Evolutionary conservation across 805 yeast genomes (phyloP).

Genomic region (Wickerhamiella qilinensis): DNA sequence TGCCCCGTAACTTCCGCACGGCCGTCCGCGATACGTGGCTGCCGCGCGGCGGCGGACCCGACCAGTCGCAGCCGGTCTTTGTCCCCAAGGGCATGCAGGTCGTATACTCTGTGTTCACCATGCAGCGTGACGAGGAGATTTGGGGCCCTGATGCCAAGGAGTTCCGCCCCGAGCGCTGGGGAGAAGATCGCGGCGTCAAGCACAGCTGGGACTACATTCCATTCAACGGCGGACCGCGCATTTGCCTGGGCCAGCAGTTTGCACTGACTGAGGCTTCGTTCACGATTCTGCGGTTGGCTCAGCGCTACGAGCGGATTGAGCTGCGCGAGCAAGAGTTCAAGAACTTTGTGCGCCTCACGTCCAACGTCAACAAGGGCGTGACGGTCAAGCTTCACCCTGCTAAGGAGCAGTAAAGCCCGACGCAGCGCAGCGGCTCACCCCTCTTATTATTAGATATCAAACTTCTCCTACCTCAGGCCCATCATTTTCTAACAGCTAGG

Average conservation of each 20-base stretch:
- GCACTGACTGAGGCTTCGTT: constrained; percentile 31
- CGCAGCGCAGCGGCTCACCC: no score
- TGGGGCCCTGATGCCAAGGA: constrained; percentile 28
- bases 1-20: constrained; percentile 29
- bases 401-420: no score
- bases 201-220: constrained; percentile 30
- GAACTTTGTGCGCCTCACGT: constrained; percentile 1
- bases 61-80: constrained; percentile 22
- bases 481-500: no score
- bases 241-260: constrained; percentile 33
- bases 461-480: no score
- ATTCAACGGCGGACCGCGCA: constrained; percentile 33
- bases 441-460: no score
- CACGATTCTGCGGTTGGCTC: constrained; percentile 24
- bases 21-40: constrained; percentile 28
- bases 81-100: constrained; percentile 26
- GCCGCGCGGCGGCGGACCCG: constrained; percentile 32
- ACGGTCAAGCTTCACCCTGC: constrained; percentile 1
- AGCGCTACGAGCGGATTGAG: constrained; percentile 12
- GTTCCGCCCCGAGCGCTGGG: constrained; percentile 33
- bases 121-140: constrained; percentile 24
- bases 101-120: constrained; percentile 22
- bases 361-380: constrained; percentile 2
- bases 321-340: neutral
- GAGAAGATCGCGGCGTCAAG: constrained; percentile 15